These are phyloP conservation scores for Podila verticillata DNA, from an alignment of 192 early-diverging fungal genomes.

Conservation along the genomic window DNA sequence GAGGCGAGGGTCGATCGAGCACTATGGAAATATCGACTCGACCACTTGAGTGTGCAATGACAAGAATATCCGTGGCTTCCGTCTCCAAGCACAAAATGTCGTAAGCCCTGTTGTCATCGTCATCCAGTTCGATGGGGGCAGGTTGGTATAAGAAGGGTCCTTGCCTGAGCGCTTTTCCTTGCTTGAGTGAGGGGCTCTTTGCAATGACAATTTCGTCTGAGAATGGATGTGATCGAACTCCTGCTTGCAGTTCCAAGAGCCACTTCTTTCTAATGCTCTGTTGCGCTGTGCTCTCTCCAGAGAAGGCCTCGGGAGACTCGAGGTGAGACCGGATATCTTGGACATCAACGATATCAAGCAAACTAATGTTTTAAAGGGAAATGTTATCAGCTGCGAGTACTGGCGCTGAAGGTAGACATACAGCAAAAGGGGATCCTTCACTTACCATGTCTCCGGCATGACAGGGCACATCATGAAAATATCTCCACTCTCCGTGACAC, in stretches of 20 bases:
- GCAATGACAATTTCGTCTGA: conserved; percentile 19
- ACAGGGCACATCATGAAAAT: conserved; percentile 83
- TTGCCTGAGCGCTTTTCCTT: conserved; percentile 37
- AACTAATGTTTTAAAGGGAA: not conserved
- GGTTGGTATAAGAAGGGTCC: conserved; percentile 65
- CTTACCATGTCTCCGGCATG: conserved; percentile 71
- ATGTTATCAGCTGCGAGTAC: not conserved
- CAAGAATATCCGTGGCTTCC: conserved; percentile 61
- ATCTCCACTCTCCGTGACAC: conserved; percentile 74
- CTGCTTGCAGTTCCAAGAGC: conserved; percentile 54
- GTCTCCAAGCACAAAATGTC: conserved; percentile 60
- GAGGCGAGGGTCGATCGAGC: conserved; percentile 54
- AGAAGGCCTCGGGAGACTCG: conserved; percentile 4
- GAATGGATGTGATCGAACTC: conserved; percentile 28
- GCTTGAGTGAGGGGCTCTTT: conserved; percentile 11
- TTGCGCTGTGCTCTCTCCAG: not conserved
- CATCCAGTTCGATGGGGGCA: conserved; percentile 42
- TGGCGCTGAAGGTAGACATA: no score
- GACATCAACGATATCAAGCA: conserved; percentile 18
- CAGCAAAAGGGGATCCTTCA: no score
- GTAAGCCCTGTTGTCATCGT: conserved; percentile 32
- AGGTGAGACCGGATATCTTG: conserved; percentile 29
- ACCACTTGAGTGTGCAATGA: conserved; percentile 68
- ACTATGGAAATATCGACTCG: conserved; percentile 71
- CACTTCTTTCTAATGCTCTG: conserved; percentile 36